These are phyloP conservation scores for Lasiodiplodia citricola DNA, from an alignment of 2,329 filamentous ascomycete species.

Conservation along the genomic window DNA sequence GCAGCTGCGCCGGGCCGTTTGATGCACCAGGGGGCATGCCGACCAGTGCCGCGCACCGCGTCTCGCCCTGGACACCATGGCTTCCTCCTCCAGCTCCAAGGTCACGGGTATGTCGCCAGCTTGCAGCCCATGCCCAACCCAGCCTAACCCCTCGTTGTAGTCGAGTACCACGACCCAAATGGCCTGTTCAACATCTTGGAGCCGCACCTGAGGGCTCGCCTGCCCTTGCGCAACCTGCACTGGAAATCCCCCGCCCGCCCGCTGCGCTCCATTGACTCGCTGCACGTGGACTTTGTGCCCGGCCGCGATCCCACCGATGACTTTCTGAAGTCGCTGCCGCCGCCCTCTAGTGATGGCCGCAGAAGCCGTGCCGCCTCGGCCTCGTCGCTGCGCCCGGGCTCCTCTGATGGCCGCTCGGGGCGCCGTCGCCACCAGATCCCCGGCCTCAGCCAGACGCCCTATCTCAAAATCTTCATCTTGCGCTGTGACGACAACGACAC, in stretches of 20 bases:
- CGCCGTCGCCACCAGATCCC: slow-evolving; percentile 91
- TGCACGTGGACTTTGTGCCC: slow-evolving; percentile 87
- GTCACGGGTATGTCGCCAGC: slow-evolving; percentile 51
- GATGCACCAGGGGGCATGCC: slow-evolving; percentile 8
- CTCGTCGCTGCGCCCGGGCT: slow-evolving; percentile 27
- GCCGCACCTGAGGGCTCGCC: slow-evolving; percentile 74
- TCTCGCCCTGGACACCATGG: slow-evolving; percentile 38
- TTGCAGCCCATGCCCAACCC: background rate
- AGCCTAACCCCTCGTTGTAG: slow-evolving; percentile 53
- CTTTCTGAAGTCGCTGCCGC: slow-evolving; percentile 32
- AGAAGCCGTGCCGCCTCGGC: slow-evolving; percentile 27
- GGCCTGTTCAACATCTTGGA: slow-evolving; percentile 84
- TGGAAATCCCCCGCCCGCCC: slow-evolving; percentile 96
- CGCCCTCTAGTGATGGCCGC: slow-evolving; percentile 12
- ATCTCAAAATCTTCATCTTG: slow-evolving; percentile 87
- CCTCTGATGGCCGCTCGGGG: slow-evolving; percentile 41
- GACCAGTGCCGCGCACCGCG: slow-evolving; percentile 10
- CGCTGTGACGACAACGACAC: slow-evolving; percentile 95
- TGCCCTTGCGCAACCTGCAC: slow-evolving; percentile 89
- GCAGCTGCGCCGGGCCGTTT: slow-evolving; percentile 7
- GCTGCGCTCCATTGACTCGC: slow-evolving; percentile 87
- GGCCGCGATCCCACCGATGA: slow-evolving; percentile 52
- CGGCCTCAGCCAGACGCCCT: slow-evolving; percentile 88
- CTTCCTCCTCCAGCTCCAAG: slow-evolving; percentile 54
- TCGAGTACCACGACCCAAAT: slow-evolving; percentile 95